Conservation (phyloP, 2,329 filamentous ascomycete genomes). For the Scedosporium minutisporum region DNA sequence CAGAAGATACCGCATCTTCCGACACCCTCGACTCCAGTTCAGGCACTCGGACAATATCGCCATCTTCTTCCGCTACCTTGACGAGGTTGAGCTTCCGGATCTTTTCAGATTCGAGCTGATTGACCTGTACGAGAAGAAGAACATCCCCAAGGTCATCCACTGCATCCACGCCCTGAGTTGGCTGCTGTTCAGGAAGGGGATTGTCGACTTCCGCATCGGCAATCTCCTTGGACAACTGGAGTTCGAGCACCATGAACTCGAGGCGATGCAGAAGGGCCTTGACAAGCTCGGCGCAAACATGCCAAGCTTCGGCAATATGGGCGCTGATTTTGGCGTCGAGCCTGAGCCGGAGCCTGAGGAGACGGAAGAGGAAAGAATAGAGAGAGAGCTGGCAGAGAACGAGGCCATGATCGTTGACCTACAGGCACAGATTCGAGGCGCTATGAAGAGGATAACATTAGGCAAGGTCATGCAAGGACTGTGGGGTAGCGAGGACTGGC, state of each 20-base stretch:
- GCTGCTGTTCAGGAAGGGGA: constrained; percentile 90
- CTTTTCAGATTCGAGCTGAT: constrained; percentile 95
- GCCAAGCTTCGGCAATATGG: constrained; percentile 97
- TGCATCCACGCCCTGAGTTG: constrained; percentile 96
- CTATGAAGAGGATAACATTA: constrained; percentile 64
- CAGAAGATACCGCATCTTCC: constrained; percentile 71
- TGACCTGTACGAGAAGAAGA: constrained; percentile 98
- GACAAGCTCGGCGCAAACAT: constrained; percentile 92
- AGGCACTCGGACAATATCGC: constrained; percentile 97
- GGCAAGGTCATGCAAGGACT: constrained; percentile 78
- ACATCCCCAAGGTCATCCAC: constrained; percentile 98
- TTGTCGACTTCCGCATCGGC: constrained; percentile 90
- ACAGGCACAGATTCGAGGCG: constrained; percentile 79
- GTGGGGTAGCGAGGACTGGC: constrained; percentile 72
- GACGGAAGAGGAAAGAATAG: constrained; percentile 80
- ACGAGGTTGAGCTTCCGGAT: constrained; percentile 85
- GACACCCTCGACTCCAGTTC: constrained; percentile 75
- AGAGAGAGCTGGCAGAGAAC: constrained; percentile 71
- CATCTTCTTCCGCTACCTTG: constrained; percentile 87
- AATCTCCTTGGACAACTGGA: constrained; percentile 94
- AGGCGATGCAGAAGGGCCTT: constrained; percentile 92
- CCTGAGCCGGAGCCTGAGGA: constrained; percentile 71
- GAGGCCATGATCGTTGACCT: constrained; percentile 65
- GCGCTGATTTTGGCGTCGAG: constrained; percentile 86
- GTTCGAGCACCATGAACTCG: constrained; percentile 94